These are phyloP conservation scores for Cordyceps farinosa DNA, from an alignment of 2,329 filamentous ascomycete species.

Conservation along the genomic window DNA sequence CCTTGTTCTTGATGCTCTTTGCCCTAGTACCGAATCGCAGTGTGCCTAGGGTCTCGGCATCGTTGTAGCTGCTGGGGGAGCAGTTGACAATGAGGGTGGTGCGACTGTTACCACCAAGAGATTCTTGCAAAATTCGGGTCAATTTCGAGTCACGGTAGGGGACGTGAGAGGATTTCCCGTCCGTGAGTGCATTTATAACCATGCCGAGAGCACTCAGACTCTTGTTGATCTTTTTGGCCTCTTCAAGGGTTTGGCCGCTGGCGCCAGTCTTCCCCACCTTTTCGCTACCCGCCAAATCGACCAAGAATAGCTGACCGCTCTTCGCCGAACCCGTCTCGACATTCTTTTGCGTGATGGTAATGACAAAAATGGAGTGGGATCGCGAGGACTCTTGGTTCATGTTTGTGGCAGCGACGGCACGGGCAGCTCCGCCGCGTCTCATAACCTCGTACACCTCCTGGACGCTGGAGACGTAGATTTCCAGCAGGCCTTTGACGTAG, in stretches of 20 bases:
- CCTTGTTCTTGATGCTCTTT: conserved; percentile 99
- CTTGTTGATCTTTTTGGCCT: conserved; percentile 99
- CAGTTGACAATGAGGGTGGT: conserved; percentile 99
- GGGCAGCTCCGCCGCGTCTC: conserved; percentile 82
- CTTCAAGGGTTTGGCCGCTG: conserved; percentile 93
- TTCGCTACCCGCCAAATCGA: conserved; percentile 96
- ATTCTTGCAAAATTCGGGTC: conserved; percentile 95
- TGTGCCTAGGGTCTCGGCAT: conserved; percentile 88
- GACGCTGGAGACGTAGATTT: conserved; percentile 93
- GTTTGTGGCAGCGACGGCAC: conserved; percentile 94
- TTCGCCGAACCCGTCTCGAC: conserved; percentile 93
- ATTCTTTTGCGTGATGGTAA: conserved; percentile 97
- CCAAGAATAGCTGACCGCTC: conserved; percentile 93
- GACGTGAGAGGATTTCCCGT: conserved; percentile 93
- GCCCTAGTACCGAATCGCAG: conserved; percentile 92
- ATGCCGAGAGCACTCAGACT: conserved; percentile 96
- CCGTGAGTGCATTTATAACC: conserved; percentile 97
- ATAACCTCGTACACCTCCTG: conserved; percentile 97
- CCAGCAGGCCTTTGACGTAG: conserved; percentile 90
- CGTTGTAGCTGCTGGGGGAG: conserved; percentile 98
- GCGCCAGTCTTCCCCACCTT: conserved; percentile 98
- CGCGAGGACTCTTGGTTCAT: conserved; percentile 99
- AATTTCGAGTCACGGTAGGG: conserved; percentile 98
- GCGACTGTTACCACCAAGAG: conserved; percentile 91
- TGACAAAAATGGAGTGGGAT: conserved; percentile 96